Evolutionary conservation across 495 filamentous ascomycete genomes (phyloP).

Genomic region (Penicillium turbatum): DNA sequence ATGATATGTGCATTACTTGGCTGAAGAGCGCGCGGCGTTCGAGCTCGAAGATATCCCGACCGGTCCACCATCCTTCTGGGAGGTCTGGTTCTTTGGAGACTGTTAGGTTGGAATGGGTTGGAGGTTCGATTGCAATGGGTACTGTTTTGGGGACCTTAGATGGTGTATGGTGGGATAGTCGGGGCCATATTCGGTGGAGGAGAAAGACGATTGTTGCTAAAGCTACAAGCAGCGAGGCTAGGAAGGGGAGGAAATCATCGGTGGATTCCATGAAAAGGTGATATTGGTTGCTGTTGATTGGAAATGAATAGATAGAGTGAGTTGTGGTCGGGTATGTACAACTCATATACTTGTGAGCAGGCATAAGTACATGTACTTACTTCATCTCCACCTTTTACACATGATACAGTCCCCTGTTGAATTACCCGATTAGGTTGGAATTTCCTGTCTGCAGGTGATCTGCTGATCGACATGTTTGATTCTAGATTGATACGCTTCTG

Average conservation of each 20-base stretch:
- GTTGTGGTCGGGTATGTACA: not conserved
- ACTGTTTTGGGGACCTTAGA: not conserved
- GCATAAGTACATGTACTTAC: slow-evolving; percentile 13
- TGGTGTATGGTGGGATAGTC: slow-evolving; percentile 2
- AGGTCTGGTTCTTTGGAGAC: slow-evolving; percentile 39
- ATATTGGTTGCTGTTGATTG: not conserved
- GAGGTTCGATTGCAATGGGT: not conserved
- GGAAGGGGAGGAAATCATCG: slow-evolving; percentile 11
- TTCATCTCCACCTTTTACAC: slow-evolving; percentile 3
- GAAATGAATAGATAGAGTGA: not conserved
- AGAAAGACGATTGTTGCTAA: slow-evolving; percentile 15
- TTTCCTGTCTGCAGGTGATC: slow-evolving; percentile 6
- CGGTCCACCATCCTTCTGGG: slow-evolving; percentile 45
- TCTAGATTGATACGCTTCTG: not conserved
- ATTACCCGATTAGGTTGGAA: slow-evolving; percentile 26
- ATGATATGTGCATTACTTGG: slow-evolving; percentile 23
- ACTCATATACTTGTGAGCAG: slow-evolving; percentile 18
- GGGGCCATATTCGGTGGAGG: slow-evolving; percentile 9
- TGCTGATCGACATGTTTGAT: not conserved
- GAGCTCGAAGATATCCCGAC: slow-evolving; percentile 44
- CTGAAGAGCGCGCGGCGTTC: slow-evolving; percentile 52
- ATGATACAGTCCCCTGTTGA: not conserved
- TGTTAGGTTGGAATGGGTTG: not conserved
- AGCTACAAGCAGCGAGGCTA: slow-evolving; percentile 14
- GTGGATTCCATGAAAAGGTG: slow-evolving; percentile 13